A percentile compares a stretch with the other conserved stretches of the same genome.
phyloP scores from a whole-genome alignment of 2,329 filamentous ascomycete genomes.

The Aspergillus sp. region DNA sequence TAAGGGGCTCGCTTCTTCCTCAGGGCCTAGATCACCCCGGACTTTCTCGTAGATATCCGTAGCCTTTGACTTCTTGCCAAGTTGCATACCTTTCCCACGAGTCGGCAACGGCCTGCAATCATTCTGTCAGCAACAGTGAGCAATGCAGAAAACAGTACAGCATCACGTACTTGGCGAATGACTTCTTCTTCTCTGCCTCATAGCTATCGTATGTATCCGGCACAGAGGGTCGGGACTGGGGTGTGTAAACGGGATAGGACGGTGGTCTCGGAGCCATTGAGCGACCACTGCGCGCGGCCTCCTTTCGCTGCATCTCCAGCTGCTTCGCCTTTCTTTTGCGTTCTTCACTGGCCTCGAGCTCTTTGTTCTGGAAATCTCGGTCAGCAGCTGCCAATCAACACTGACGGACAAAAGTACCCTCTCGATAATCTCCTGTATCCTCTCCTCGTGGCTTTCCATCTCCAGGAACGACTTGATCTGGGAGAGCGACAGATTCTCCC shows the following conservation, averaged over 20 bases:
- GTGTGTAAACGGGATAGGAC: conserved; percentile 80
- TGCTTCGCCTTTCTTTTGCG: conserved; percentile 98
- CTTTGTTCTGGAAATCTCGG: conserved; percentile 65
- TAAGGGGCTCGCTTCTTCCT: conserved; percentile 65
- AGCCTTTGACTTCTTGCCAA: conserved; percentile 97
- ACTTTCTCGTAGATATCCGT: conserved; percentile 97
- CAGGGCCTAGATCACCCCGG: conserved; percentile 78
- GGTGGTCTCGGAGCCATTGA: conserved; percentile 61
- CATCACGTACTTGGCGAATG: conserved; percentile 60
- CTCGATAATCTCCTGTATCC: conserved; percentile 96
- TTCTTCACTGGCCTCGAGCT: conserved; percentile 94
- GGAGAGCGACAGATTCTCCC: conserved; percentile 89
- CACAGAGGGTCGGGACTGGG: conserved; percentile 62
- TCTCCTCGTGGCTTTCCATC: conserved; percentile 98
- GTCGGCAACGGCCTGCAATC: conserved; percentile 48
- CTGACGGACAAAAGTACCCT: conserved; percentile 46
- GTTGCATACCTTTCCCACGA: conserved; percentile 96
- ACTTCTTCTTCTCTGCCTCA: conserved; percentile 95
- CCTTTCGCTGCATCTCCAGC: conserved; percentile 96
- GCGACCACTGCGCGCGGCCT: conserved; percentile 70
- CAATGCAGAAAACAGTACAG: background rate
- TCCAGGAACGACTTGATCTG: conserved; percentile 99
- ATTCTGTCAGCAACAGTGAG: conserved; percentile 16
- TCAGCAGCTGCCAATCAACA: conserved; percentile 20
- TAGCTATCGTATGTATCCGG: conserved; percentile 86